These are phyloP conservation scores for Ricinus communis DNA, from an alignment of 345 rosid genomes.

Conservation along the genomic window DNA sequence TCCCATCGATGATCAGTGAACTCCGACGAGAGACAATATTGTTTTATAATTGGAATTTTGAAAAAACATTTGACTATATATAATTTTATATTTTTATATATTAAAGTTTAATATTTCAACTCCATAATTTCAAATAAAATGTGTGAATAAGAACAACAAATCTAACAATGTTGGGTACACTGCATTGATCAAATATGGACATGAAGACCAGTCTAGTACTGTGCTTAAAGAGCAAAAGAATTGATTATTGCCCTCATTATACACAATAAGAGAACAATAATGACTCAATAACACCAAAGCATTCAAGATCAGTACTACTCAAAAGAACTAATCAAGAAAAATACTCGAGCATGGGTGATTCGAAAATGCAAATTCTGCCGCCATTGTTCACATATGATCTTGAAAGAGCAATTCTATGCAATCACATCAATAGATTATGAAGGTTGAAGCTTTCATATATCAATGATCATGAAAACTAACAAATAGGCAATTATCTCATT, in stretches of 20 bases:
- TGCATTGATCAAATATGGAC: no score
- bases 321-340: background rate
- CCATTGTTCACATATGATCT: background rate
- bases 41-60: no score
- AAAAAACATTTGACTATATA: no score
- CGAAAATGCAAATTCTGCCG: background rate
- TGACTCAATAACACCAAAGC: background rate
- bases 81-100: no score
- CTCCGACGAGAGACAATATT: no score
- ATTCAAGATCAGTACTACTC: background rate
- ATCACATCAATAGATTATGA: background rate
- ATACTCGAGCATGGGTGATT: no score
- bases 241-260: background rate
- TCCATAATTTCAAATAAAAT: no score
- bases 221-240: background rate
- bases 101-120: no score
- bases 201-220: background rate
- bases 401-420: background rate
- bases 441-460: background rate
- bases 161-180: no score
- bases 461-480: background rate
- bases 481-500: conserved; percentile 1
- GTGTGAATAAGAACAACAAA: no score
- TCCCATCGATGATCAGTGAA: no score
- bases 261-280: background rate